Percentiles rank a stretch among this genome's conserved stretches.
phyloP scores from a whole-genome alignment of 2,329 filamentous ascomycete species.

The Aspergillus novoparasiticus region DNA sequence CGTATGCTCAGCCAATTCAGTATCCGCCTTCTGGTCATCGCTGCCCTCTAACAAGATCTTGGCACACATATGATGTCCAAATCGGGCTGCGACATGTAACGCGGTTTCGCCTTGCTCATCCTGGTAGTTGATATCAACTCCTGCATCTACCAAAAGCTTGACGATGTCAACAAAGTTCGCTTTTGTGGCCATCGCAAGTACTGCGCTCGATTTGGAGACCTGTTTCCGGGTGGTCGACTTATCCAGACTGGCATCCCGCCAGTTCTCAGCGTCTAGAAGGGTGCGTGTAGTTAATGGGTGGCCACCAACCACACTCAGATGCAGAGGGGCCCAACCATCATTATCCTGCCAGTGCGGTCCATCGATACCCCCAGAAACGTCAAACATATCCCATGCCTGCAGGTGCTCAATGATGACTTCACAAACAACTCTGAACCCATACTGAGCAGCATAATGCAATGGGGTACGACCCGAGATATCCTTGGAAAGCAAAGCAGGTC shows the following conservation, averaged over 20 bases:
- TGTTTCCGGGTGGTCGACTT: conserved; percentile 68
- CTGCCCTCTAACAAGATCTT: conserved; percentile 73
- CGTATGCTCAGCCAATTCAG: conserved; percentile 77
- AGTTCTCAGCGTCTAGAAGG: conserved; percentile 78
- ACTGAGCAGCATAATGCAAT: conserved; percentile 91
- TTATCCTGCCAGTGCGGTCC: conserved; percentile 86
- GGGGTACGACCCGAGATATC: conserved; percentile 83
- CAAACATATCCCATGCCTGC: conserved; percentile 85
- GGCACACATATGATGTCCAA: conserved; percentile 81
- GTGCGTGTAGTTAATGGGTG: conserved; percentile 83
- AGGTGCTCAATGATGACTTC: conserved; percentile 84
- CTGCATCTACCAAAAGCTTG: conserved; percentile 81
- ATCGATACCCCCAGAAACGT: conserved; percentile 83
- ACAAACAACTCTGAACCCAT: conserved; percentile 89
- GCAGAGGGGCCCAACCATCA: conserved; percentile 87
- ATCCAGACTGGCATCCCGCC: conserved; percentile 65
- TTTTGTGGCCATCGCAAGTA: conserved; percentile 83
- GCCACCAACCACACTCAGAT: conserved; percentile 88
- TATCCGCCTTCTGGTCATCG: conserved; percentile 69
- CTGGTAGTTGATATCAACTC: conserved; percentile 90
- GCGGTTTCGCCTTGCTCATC: conserved; percentile 89
- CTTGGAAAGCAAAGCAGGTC: conserved; percentile 64
- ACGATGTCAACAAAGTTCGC: conserved; percentile 85
- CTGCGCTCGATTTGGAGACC: conserved; percentile 81
- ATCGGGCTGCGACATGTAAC: conserved; percentile 86